Conservation (phyloP, 768 basidiomycete species). For the Auriculariales sp. region DNA sequence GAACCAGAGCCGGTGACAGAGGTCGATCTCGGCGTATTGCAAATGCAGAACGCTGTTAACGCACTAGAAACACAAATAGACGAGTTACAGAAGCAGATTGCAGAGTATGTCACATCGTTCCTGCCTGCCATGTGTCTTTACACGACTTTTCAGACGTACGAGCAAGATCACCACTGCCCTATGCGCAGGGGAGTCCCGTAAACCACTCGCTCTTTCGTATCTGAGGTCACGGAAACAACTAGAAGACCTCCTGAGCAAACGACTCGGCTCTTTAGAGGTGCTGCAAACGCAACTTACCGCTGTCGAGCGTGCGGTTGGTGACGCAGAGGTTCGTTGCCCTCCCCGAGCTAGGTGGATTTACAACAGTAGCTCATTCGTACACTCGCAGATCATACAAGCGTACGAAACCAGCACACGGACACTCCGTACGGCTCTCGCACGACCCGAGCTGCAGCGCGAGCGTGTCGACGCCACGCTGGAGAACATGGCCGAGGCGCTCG, state of each 20-base stretch:
- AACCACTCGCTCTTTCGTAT: slow-evolving; percentile 56
- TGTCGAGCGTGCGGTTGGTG: slow-evolving; percentile 81
- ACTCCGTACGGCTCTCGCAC: slow-evolving; percentile 55
- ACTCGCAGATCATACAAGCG: slow-evolving; percentile 63
- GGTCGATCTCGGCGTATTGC: slow-evolving; percentile 73
- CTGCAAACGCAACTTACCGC: slow-evolving; percentile 62
- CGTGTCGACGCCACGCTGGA: slow-evolving; percentile 80
- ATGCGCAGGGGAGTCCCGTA: slow-evolving; percentile 52
- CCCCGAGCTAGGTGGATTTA: background rate
- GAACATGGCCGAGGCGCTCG: slow-evolving; percentile 67
- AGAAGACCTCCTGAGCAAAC: slow-evolving; percentile 62
- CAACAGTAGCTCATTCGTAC: background rate
- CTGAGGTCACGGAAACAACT: slow-evolving; percentile 72
- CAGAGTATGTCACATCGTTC: slow-evolving; percentile 38
- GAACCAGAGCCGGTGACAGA: slow-evolving; percentile 39
- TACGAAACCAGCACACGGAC: slow-evolving; percentile 77
- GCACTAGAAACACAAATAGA: slow-evolving; percentile 58
- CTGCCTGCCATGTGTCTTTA: background rate
- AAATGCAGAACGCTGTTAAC: slow-evolving; percentile 56
- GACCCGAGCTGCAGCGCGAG: slow-evolving; percentile 68
- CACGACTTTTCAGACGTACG: slow-evolving; percentile 35
- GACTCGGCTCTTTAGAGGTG: slow-evolving; percentile 57
- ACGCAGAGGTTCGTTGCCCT: slow-evolving; percentile 54
- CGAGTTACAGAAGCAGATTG: slow-evolving; percentile 52
- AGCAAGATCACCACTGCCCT: slow-evolving; percentile 51